Evolutionary conservation across 805 yeast species (phyloP).

Genomic region (Ogataea philodendri): DNA sequence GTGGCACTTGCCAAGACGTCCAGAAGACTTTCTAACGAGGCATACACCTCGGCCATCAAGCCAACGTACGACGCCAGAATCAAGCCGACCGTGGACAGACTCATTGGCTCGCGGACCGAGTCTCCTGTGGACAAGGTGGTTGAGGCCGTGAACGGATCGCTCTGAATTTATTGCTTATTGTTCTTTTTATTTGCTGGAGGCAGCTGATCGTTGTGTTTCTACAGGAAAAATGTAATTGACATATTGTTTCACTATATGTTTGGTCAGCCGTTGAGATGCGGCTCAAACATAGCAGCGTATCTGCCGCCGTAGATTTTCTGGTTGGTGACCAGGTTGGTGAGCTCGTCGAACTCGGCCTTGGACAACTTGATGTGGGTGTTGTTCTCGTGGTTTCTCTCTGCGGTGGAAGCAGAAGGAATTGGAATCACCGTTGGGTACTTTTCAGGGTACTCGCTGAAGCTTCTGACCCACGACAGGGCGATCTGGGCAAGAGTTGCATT

Average conservation of each 20-base stretch:
- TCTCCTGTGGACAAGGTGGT: slow-evolving; percentile 18
- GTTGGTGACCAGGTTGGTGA: slow-evolving; percentile 43
- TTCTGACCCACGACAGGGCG: slow-evolving; percentile 64
- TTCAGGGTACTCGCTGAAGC: slow-evolving; percentile 38
- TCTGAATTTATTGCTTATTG: not conserved
- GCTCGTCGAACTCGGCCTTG: slow-evolving; percentile 53
- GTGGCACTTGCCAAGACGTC: slow-evolving; percentile 39
- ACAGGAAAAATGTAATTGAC: not conserved
- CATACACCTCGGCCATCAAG: slow-evolving; percentile 30
- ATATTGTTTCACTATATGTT: too few species aligned
- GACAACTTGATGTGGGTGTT: slow-evolving; percentile 45
- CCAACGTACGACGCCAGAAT: slow-evolving; percentile 30
- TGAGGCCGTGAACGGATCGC: slow-evolving; percentile 10
- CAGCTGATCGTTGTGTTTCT: too few species aligned
- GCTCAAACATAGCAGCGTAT: slow-evolving; percentile 18
- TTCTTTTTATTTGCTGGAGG: too few species aligned
- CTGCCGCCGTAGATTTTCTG: slow-evolving; percentile 49
- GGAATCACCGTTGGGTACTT: slow-evolving; percentile 60
- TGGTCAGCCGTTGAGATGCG: slow-evolving; percentile 1
- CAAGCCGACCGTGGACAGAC: slow-evolving; percentile 28
- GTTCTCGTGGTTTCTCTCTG: slow-evolving; percentile 61
- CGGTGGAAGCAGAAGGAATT: slow-evolving; percentile 73
- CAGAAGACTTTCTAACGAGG: slow-evolving; percentile 37
- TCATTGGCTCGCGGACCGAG: slow-evolving; percentile 22
- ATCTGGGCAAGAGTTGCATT: slow-evolving; percentile 60